These are phyloP conservation scores for Lathyrus tuberosus DNA, from an alignment of 306 rosid genomes.

Conservation along the genomic window DNA sequence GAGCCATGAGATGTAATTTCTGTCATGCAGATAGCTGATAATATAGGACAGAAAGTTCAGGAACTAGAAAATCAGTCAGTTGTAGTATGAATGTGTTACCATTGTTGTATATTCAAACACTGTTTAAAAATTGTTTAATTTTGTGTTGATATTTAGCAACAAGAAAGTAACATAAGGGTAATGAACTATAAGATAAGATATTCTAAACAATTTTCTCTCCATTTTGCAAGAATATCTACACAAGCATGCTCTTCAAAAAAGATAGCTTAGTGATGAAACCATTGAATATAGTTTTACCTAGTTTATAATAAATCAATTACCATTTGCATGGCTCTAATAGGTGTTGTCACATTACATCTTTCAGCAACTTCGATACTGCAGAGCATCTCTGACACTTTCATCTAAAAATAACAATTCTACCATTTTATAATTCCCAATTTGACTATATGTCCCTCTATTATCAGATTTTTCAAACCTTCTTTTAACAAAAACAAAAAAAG, in stretches of 20 bases:
- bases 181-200: not conserved
- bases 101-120: slow-evolving; percentile 34
- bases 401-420: slow-evolving; percentile 15
- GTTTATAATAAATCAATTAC: not conserved
- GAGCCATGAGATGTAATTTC: slow-evolving; percentile 32
- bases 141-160: not conserved
- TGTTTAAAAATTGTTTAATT: not conserved
- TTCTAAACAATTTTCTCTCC: not conserved
- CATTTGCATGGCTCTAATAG: slow-evolving; percentile 4
- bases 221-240: too few species aligned
- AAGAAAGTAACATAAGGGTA: not conserved
- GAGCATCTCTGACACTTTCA: slow-evolving; percentile 30
- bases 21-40: slow-evolving; percentile 21
- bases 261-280: not conserved
- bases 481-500: not conserved
- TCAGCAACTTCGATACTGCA: slow-evolving; percentile 31
- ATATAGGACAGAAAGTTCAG: slow-evolving; percentile 4
- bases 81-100: slow-evolving; percentile 21
- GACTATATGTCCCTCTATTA: slow-evolving; percentile 24
- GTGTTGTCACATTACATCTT: slow-evolving; percentile 27
- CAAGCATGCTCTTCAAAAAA: not conserved
- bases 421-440: slow-evolving; percentile 19
- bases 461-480: not conserved
- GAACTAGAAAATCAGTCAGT: slow-evolving; percentile 7
- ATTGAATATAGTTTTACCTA: not conserved